Conservation (phyloP, 352 stramenopile species). For the Phytophthora nicotianae region DNA sequence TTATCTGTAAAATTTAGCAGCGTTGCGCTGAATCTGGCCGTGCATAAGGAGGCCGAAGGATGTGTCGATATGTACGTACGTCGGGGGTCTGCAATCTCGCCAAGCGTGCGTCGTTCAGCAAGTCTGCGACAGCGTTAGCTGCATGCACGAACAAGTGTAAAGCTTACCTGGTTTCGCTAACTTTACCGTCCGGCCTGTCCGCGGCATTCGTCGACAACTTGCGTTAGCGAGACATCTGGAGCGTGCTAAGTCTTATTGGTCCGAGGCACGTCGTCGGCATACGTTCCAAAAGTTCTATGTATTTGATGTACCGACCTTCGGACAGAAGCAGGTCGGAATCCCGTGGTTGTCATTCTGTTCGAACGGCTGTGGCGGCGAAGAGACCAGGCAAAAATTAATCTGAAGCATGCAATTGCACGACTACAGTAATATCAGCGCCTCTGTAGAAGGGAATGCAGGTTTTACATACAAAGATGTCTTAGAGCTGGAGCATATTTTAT, state of each 20-base stretch:
- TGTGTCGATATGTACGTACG: neutral
- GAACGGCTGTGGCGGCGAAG: slow-evolving; percentile 15
- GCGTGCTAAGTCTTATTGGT: slow-evolving; percentile 10
- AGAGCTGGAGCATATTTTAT: too few relatives aligned
- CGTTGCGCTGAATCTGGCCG: slow-evolving; percentile 15
- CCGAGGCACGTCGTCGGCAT: slow-evolving; percentile 18
- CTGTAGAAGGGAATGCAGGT: neutral
- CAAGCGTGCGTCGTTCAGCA: neutral
- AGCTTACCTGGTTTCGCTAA: slow-evolving; percentile 17
- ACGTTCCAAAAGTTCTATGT: slow-evolving; percentile 2
- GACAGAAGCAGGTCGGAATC: slow-evolving; percentile 6
- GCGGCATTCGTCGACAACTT: slow-evolving; percentile 26
- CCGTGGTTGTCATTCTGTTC: slow-evolving; percentile 20
- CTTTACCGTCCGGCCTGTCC: slow-evolving; percentile 12
- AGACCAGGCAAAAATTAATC: slow-evolving; percentile 21
- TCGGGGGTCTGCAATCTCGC: neutral
- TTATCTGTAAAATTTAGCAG: slow-evolving; percentile 7
- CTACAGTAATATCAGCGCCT: slow-evolving; percentile 1
- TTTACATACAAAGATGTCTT: neutral
- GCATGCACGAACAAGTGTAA: too few relatives aligned
- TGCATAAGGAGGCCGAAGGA: slow-evolving; percentile 15
- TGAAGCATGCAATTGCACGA: slow-evolving; percentile 3
- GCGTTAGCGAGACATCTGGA: slow-evolving; percentile 19
- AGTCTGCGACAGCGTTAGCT: slow-evolving; percentile 12
- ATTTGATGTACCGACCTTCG: slow-evolving; percentile 7